Evolutionary conservation across 2,329 filamentous ascomycete species (phyloP).

Genomic region (Claviceps sp.): DNA sequence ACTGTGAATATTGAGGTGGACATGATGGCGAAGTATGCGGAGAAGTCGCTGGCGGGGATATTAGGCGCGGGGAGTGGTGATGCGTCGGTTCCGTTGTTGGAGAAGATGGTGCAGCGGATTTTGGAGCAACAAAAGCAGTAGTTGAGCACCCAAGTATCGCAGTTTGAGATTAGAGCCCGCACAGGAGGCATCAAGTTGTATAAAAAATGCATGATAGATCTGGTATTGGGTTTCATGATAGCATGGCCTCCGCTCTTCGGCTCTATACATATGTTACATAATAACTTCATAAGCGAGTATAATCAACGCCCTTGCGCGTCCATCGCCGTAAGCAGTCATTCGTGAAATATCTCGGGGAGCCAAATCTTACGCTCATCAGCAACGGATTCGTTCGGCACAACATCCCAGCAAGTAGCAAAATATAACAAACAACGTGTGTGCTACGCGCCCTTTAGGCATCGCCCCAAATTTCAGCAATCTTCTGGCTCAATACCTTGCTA

Average conservation of each 20-base stretch:
- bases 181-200: too few relatives aligned
- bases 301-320: not conserved
- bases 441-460: conserved; percentile 20
- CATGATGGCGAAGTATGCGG: conserved; percentile 72
- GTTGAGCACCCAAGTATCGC: not conserved
- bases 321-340: too few relatives aligned
- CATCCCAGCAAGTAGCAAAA: too few relatives aligned
- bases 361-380: too few relatives aligned
- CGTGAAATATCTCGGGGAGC: too few relatives aligned
- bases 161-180: too few relatives aligned
- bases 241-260: too few relatives aligned
- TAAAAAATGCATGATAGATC: too few relatives aligned
- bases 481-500: conserved; percentile 48
- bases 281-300: not conserved
- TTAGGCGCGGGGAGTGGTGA: conserved; percentile 45
- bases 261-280: too few relatives aligned
- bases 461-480: conserved; percentile 62
- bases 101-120: conserved; percentile 61
- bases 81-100: conserved; percentile 42
- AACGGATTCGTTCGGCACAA: too few relatives aligned
- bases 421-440: too few relatives aligned
- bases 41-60: conserved; percentile 69
- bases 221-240: too few relatives aligned
- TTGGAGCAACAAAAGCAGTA: conserved; percentile 45
- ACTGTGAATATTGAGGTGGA: conserved; percentile 89